These are phyloP conservation scores for Wickerhamiella sorbophila DNA, from an alignment of 805 yeast genomes.

Conservation along the genomic window DNA sequence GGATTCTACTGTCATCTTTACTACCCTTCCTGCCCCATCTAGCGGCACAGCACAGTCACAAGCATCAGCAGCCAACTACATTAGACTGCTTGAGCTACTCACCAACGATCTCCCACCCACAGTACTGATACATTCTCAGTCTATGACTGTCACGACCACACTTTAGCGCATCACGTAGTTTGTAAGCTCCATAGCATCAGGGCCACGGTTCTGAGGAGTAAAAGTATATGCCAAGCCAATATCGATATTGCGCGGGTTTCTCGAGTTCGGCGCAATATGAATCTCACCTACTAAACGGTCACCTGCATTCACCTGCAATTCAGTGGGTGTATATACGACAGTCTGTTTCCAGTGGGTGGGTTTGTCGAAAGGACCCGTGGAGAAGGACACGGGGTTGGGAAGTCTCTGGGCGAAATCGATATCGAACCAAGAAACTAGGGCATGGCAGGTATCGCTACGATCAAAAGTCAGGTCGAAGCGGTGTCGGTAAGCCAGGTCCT, in stretches of 20 bases:
- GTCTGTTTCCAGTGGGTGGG: conserved; percentile 99
- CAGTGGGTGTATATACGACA: conserved; percentile 78
- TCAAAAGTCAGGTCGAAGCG: conserved; percentile 60
- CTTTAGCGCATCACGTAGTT: conserved; percentile 63
- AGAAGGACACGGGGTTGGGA: conserved; percentile 44
- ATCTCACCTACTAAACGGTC: conserved; percentile 61
- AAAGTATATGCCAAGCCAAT: conserved; percentile 49
- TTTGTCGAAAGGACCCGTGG: conserved; percentile 87
- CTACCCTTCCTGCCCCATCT: conserved; percentile 82
- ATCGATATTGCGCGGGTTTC: conserved; percentile 83
- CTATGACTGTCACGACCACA: conserved; percentile 93
- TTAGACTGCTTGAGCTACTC: conserved; percentile 67
- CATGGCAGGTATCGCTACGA: conserved; percentile 73
- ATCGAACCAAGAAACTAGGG: conserved; percentile 89
- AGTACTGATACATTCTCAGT: conserved; percentile 72
- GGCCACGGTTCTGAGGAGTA: conserved; percentile 33
- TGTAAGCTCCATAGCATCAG: conserved; percentile 46
- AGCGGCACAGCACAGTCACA: conserved; percentile 65
- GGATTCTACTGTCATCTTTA: conserved; percentile 59
- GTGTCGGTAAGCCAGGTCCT: conserved; percentile 62
- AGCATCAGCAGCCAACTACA: conserved; percentile 57
- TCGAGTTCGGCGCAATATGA: conserved; percentile 58
- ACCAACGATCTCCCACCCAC: conserved; percentile 71
- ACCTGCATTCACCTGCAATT: conserved; percentile 59
- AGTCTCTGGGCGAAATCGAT: conserved; percentile 54